Conservation (phyloP, 306 rosid species). For the Dalbergia cultrata region DNA sequence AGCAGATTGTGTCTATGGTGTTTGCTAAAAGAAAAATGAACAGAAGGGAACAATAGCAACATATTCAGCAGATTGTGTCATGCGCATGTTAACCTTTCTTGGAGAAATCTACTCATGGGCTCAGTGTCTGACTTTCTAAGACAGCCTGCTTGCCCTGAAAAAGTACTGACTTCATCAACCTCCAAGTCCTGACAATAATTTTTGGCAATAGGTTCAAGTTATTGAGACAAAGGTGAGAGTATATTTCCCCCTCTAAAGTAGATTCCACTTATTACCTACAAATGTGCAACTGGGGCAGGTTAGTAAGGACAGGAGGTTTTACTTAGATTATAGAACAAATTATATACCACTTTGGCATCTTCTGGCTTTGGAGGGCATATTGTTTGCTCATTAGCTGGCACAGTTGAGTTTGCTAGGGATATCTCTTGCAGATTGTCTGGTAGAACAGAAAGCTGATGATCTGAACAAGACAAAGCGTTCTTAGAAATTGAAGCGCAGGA, state of each 20-base stretch:
- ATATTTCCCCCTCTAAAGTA: constrained; percentile 28
- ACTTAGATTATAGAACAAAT: constrained; percentile 33
- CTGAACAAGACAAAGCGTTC: constrained; percentile 46
- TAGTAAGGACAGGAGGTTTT: not conserved
- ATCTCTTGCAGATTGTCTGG: constrained; percentile 48
- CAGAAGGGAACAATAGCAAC: constrained; percentile 8
- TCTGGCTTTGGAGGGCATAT: constrained; percentile 30
- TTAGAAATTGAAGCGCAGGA: constrained; percentile 43
- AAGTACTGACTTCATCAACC: constrained; percentile 41
- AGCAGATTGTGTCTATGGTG: not conserved
- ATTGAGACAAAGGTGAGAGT: constrained; percentile 13
- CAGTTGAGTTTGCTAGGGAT: constrained; percentile 41
- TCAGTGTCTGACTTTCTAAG: constrained; percentile 46
- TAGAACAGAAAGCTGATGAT: constrained; percentile 51
- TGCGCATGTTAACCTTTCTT: constrained; percentile 66
- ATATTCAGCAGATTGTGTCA: constrained; percentile 21
- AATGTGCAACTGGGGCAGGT: constrained; percentile 2
- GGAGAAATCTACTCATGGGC: constrained; percentile 68
- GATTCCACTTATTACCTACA: constrained; percentile 37
- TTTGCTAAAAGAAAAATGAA: not conserved
- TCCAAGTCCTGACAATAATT: constrained; percentile 58
- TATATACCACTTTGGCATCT: constrained; percentile 56
- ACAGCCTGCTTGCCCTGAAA: constrained; percentile 46
- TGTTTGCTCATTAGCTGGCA: constrained; percentile 45
- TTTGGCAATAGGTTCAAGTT: constrained; percentile 42